These are phyloP conservation scores for Backusella mclennaniae DNA, from an alignment of 192 early-diverging fungal species.

Conservation along the genomic window DNA sequence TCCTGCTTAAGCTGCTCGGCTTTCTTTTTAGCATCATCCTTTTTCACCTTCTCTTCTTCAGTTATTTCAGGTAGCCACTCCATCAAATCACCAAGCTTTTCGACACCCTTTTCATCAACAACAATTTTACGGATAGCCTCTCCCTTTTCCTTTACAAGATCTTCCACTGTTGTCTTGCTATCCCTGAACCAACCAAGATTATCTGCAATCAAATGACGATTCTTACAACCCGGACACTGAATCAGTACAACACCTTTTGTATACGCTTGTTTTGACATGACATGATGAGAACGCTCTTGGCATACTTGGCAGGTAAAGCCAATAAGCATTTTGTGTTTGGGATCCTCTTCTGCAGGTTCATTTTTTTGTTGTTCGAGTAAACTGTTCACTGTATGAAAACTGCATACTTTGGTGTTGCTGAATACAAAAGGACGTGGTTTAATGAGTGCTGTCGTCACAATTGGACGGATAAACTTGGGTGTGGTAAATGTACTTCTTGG, in stretches of 20 bases:
- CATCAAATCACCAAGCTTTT: constrained; percentile 42
- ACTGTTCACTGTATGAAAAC: background rate
- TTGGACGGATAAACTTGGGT: background rate
- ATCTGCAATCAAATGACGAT: constrained; percentile 94
- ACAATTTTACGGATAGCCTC: constrained; percentile 61
- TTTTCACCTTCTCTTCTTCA: constrained; percentile 41
- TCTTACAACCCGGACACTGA: constrained; percentile 87
- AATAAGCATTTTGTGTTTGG: constrained; percentile 68
- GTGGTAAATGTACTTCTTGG: background rate
- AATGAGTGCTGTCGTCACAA: background rate
- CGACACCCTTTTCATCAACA: constrained; percentile 35
- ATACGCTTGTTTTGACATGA: constrained; percentile 92
- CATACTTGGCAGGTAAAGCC: constrained; percentile 98
- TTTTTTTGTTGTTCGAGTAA: constrained; percentile 2
- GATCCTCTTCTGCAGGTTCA: constrained; percentile 27
- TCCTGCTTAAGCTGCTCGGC: background rate
- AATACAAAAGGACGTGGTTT: background rate
- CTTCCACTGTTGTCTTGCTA: constrained; percentile 70
- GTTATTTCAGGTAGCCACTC: constrained; percentile 55
- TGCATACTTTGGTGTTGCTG: background rate
- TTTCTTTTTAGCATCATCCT: constrained; percentile 21
- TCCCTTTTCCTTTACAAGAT: constrained; percentile 76
- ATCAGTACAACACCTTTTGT: constrained; percentile 92
- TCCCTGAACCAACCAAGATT: constrained; percentile 94
- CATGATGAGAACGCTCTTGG: constrained; percentile 75